Percentiles rank a stretch among this genome's conserved stretches.
phyloP scores from a whole-genome alignment of 202 grass and related monocot genomes.

The Zoysia matrella region DNA sequence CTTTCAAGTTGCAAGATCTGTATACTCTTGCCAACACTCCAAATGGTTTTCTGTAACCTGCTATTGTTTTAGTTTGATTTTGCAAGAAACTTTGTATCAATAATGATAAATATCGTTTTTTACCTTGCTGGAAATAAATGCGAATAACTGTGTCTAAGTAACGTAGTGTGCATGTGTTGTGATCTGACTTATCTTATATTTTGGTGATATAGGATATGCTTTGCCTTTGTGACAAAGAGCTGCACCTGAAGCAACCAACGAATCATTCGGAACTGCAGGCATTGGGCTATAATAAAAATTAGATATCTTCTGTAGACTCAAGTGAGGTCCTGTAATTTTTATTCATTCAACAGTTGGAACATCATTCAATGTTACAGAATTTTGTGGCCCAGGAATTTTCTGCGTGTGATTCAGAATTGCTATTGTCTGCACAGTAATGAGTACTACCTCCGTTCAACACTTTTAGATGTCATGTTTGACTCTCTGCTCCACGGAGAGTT shows the following conservation, averaged over 20 bases:
- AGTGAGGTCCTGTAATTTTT: conserved; percentile 2
- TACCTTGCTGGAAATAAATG: background rate
- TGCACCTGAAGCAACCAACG: conserved; percentile 41
- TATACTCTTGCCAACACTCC: conserved; percentile 24
- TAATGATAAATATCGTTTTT: background rate
- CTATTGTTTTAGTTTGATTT: conserved; percentile 8
- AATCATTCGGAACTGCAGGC: conserved; percentile 42
- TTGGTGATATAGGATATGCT: conserved; percentile 67
- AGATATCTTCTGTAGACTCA: conserved; percentile 11
- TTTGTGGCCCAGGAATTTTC: conserved; percentile 5
- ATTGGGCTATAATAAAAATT: conserved; percentile 35
- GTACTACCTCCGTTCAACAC: too few species aligned
- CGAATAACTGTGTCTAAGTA: background rate
- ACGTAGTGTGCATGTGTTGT: background rate
- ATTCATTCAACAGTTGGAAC: background rate
- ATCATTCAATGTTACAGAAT: background rate
- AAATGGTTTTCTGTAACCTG: conserved; percentile 27
- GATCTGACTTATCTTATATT: conserved; percentile 45
- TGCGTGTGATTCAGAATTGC: background rate
- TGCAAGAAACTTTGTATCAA: conserved; percentile 6
- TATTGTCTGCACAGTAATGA: too few species aligned
- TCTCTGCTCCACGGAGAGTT: too few species aligned
- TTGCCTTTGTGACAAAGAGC: conserved; percentile 71
- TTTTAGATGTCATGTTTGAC: too few species aligned
- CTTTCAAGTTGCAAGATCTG: conserved; percentile 30